Conservation (phyloP, 768 basidiomycete genomes). For the Suillus discolor region DNA sequence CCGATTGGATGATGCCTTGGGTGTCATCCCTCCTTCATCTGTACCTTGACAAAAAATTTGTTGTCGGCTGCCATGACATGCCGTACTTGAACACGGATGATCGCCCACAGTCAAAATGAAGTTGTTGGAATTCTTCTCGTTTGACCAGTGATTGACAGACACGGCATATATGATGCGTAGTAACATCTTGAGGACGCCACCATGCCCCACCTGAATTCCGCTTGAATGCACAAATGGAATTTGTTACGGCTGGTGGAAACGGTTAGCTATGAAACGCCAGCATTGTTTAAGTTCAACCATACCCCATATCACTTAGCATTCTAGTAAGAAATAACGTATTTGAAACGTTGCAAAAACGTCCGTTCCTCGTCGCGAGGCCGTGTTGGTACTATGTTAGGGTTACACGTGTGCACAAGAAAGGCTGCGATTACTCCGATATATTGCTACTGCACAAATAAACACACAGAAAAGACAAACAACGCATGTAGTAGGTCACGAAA, state of each 20-base stretch:
- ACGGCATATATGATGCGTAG: neutral
- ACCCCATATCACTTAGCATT: neutral
- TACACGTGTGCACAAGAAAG: neutral
- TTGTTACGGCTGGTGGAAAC: neutral
- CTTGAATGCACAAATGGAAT: neutral
- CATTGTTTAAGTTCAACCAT: neutral
- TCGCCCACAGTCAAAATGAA: neutral
- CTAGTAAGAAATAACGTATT: neutral
- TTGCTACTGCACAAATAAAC: slow-evolving; percentile 15
- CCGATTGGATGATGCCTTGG: neutral
- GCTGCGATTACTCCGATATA: slow-evolving; percentile 15
- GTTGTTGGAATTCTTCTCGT: neutral
- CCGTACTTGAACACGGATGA: neutral
- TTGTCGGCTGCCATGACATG: neutral
- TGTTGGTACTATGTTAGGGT: neutral
- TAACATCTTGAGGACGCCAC: neutral
- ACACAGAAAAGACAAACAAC: neutral
- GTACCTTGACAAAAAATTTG: neutral
- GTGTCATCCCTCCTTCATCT: neutral
- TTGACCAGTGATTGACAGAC: neutral
- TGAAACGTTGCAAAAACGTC: neutral
- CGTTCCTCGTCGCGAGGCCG: neutral
- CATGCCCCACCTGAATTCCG: neutral
- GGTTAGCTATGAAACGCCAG: neutral
- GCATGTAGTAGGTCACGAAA: neutral